Conservation (phyloP, 495 filamentous ascomycete species). For the Aspergillus heteromorphus region DNA sequence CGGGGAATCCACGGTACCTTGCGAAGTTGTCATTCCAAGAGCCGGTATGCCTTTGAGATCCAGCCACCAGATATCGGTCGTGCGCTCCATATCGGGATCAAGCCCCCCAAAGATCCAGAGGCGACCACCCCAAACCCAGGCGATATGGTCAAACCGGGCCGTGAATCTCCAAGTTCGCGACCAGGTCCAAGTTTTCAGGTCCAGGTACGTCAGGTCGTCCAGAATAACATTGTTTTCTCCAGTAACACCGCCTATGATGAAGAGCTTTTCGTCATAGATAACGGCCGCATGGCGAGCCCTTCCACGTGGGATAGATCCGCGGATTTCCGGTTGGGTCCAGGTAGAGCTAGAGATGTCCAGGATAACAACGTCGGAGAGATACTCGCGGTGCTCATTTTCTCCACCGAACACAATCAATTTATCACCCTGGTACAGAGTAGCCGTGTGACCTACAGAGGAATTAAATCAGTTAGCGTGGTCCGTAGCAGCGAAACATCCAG, state of each 20-base stretch:
- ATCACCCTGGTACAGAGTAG: slow-evolving; percentile 88
- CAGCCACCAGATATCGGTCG: slow-evolving; percentile 92
- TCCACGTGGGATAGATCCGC: slow-evolving; percentile 77
- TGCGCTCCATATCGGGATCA: slow-evolving; percentile 91
- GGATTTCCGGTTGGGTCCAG: slow-evolving; percentile 87
- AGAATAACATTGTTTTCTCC: slow-evolving; percentile 82
- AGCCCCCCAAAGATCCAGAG: slow-evolving; percentile 98
- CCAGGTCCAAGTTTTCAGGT: slow-evolving; percentile 97
- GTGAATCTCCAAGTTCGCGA: slow-evolving; percentile 94
- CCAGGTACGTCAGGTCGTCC: slow-evolving; percentile 92
- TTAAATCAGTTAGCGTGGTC: not conserved
- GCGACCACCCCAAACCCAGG: slow-evolving; percentile 82
- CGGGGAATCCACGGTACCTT: slow-evolving; percentile 54
- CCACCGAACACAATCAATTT: slow-evolving; percentile 95
- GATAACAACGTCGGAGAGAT: slow-evolving; percentile 92
- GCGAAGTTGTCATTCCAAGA: slow-evolving; percentile 68
- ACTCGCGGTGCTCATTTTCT: slow-evolving; percentile 94
- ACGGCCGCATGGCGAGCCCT: slow-evolving; percentile 90
- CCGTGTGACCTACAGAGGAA: slow-evolving; percentile 70
- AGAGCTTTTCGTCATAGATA: slow-evolving; percentile 92
- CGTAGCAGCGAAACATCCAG: not conserved
- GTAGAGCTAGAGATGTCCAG: slow-evolving; percentile 89
- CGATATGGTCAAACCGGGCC: slow-evolving; percentile 86
- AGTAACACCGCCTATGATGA: slow-evolving; percentile 85
- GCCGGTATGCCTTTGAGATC: slow-evolving; percentile 85